A percentile compares a stretch with the other conserved stretches of the same genome.
phyloP scores from a whole-genome alignment of 169 alveolate species.

The Neospora caninum region DNA sequence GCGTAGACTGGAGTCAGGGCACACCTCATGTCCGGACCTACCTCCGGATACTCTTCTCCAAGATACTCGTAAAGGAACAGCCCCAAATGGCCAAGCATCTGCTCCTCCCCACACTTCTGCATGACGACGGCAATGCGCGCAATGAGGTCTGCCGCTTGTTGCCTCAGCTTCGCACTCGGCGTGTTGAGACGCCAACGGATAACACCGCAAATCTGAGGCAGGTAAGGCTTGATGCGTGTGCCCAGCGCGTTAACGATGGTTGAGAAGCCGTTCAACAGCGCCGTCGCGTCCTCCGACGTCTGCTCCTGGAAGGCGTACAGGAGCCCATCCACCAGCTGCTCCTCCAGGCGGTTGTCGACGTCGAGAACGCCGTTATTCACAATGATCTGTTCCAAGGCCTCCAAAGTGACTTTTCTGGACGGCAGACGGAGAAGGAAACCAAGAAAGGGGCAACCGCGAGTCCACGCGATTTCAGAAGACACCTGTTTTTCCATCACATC shows the following conservation, averaged over 20 bases:
- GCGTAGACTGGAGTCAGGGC: too few relatives aligned
- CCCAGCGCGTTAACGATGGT: slow-evolving; percentile 96
- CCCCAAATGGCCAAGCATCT: slow-evolving; percentile 97
- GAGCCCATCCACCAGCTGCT: slow-evolving; percentile 98
- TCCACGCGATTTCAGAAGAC: too few relatives aligned
- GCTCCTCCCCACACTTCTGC: slow-evolving; percentile 98
- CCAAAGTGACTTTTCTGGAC: slow-evolving; percentile 95
- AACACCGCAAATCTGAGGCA: slow-evolving; percentile 98
- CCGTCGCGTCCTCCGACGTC: slow-evolving; percentile 94
- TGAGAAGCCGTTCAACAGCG: slow-evolving; percentile 96
- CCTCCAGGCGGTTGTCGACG: slow-evolving; percentile 95
- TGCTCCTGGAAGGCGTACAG: slow-evolving; percentile 97
- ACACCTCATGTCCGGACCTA: slow-evolving; percentile 66
- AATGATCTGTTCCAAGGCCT: slow-evolving; percentile 95
- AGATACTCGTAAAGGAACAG: slow-evolving; percentile 96
- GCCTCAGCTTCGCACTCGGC: slow-evolving; percentile 96
- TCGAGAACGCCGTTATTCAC: slow-evolving; percentile 94
- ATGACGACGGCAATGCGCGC: slow-evolving; percentile 96
- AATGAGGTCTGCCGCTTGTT: slow-evolving; percentile 99
- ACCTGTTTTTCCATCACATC: too few relatives aligned
- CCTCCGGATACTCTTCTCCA: slow-evolving; percentile 99
- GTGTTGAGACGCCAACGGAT: slow-evolving; percentile 94
- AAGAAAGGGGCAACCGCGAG: neutral
- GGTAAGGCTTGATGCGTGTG: slow-evolving; percentile 95
- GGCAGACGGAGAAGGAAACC: neutral